Evolutionary conservation across 2,329 filamentous ascomycete species (phyloP), one percentile per base, ranked within the genome.

Genomic region (Talaromyces pinophilus): DNA sequence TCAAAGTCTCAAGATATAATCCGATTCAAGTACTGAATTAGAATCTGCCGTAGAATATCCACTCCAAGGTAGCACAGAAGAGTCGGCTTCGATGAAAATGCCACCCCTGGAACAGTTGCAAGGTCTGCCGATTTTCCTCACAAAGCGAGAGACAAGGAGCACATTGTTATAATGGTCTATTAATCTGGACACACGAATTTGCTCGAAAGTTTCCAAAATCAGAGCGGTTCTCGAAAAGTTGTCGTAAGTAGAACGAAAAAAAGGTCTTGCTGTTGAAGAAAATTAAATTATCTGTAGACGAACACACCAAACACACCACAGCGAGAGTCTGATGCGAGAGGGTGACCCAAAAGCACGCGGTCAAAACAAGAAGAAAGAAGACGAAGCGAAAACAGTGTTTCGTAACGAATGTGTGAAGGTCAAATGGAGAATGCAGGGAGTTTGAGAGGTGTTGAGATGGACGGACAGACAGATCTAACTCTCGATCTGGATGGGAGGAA

Each of bases 401-500:
- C 30, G 50, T 57, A 63, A 25, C 52, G 62, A 57, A 28, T 57
- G 62, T 59, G 52, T 25, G 40, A 28, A 63, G 38, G 7, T 40
- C 33, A 22, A 63, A 30, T 19, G 38, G 57, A 17, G 38, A 59
- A 59, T 19, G 40, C 19, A 57, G 52, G 19, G 38, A 33, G 50
- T 44, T 25, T 38, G 54, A 38, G 33, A 22, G 33, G 19, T 40
- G 54, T 25, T 57, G 54, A 57, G 54, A 57, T 38, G 33, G 54
- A 38, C n/a, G n/a, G 28, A 42, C 46, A 50, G 46, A 62, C 25
- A 54, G 48, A 63, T 62, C 30, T 38, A 52, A 22, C n/a, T 38
- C n/a, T 57, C 54, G 33, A 57, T 57, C 33, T 57, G 33, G n/a
- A 57, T 57, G 54, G 38, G 25, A 64, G 40, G 62, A 64, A 57